Evolutionary conservation across 495 filamentous ascomycete genomes (phyloP), one percentile per base, ranked within the genome.

Genomic region (Aspergillus egyptiacus): DNA sequence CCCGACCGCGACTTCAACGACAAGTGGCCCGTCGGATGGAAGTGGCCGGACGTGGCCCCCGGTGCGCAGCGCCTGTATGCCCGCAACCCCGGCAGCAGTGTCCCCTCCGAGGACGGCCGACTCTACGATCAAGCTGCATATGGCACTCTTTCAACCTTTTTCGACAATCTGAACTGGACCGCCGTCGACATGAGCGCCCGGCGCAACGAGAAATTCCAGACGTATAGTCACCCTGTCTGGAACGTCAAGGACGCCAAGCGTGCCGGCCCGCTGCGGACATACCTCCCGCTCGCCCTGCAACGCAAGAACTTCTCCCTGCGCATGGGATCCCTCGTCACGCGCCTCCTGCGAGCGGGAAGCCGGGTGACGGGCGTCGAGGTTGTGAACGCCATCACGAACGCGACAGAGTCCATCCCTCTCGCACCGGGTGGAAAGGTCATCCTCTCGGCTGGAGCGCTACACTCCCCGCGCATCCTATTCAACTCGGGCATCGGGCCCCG

Each of bases 1-100:
- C 72, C 70, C 11, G 67, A 68, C 6, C 65, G 72, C 14, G 86
- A 89, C 62, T 91, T 83, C 75, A 78, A 87, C 56, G 75, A 77
- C 63, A 80, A 84, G 57, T 87, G 86, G 67, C 84, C 84, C 5
- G 37, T 62, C 27, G 83, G 83, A 38, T 87, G 85, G 85, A 80
- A 85, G 64, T 68, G 75, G 25, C 54, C 63, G 5, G 83, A 87
- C 59, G 69, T 87, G 60, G 48, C 59, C 42, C 63, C 66, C 34
- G 75, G 83, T 9, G 76, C 75, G 31, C 57, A 63, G 25, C 69
- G 77, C 2, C 75, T 85, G 20, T 86, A 86, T 65, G 63, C 67
- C 23, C 75, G 79, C 51, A 86, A 86, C 55, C 82, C 84, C 2
- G 80, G 83, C 18, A 86, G 83, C 32, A 77, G 81, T 57, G 68